A percentile compares a stretch with the other conserved stretches of the same genome.
Conservation (phyloP, 306 rosid species). For the Vigna hirtella region DNA sequence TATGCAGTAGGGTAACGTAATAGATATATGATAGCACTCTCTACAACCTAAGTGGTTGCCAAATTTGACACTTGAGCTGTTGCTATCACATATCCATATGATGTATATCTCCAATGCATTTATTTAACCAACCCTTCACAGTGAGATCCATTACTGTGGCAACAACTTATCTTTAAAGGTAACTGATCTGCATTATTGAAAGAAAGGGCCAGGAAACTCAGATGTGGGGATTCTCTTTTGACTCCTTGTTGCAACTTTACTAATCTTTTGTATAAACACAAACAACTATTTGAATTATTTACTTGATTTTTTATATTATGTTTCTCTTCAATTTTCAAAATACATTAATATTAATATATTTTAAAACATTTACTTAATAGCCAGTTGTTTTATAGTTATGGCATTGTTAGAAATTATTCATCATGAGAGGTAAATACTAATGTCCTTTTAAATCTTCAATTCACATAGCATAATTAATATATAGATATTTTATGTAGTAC, state of each 20-base stretch:
- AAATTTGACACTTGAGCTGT: conserved; percentile 49
- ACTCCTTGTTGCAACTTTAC: conserved; percentile 33
- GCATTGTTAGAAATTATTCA: too few species aligned
- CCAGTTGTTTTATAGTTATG: too few species aligned
- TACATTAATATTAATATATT: too few species aligned
- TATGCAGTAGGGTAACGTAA: conserved; percentile 4
- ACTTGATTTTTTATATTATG: too few species aligned
- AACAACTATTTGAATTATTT: too few species aligned
- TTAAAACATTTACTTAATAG: too few species aligned
- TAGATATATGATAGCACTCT: conserved; percentile 2
- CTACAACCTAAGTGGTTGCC: conserved; percentile 46
- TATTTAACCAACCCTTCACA: neutral
- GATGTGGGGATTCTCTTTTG: conserved; percentile 42
- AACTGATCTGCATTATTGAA: conserved; percentile 37
- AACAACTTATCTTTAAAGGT: conserved; percentile 10
- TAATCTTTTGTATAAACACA: neutral
- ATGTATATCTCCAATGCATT: conserved; percentile 13
- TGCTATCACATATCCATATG: conserved; percentile 25
- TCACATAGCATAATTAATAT: too few species aligned
- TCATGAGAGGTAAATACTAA: too few species aligned
- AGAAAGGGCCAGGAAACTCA: conserved; percentile 42
- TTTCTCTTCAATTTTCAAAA: too few species aligned
- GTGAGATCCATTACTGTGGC: conserved; percentile 25
- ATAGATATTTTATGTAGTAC: too few species aligned
- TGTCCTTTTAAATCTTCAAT: too few species aligned